Conservation (phyloP, 345 rosid genomes). For the Citrus hindsii region DNA sequence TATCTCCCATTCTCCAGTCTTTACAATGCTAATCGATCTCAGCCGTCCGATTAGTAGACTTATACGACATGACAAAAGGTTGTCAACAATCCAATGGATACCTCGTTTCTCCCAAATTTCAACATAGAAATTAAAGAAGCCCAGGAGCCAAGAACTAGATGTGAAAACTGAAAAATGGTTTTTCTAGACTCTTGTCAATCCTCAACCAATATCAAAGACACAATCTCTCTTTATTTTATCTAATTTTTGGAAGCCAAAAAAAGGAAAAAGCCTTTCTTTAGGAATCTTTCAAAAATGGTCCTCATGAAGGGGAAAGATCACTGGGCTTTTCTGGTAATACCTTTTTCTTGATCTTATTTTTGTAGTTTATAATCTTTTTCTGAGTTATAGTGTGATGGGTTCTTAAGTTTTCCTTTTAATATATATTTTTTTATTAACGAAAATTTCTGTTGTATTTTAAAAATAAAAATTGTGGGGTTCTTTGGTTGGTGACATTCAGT, state of each 20-base stretch:
- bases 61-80: not conserved
- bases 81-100: not conserved
- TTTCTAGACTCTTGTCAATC: not conserved
- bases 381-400: not conserved
- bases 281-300: slow-evolving; percentile 19
- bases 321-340: slow-evolving; percentile 55
- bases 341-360: not conserved
- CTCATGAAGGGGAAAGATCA: slow-evolving; percentile 26
- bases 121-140: not conserved
- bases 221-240: not conserved
- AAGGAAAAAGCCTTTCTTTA: not conserved
- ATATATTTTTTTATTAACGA: not conserved
- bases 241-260: not conserved
- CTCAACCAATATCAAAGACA: not conserved
- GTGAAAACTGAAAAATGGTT: slow-evolving; percentile 4
- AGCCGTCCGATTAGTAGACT: not conserved
- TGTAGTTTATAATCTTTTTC: not conserved
- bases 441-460: not conserved
- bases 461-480: not conserved
- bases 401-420: not conserved
- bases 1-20: not conserved
- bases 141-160: not conserved
- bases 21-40: not conserved
- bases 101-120: not conserved
- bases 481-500: not conserved